Base-by-base conservation (phyloP, 306 rosid genomes). In the Prinsepia uniflora region DNA sequence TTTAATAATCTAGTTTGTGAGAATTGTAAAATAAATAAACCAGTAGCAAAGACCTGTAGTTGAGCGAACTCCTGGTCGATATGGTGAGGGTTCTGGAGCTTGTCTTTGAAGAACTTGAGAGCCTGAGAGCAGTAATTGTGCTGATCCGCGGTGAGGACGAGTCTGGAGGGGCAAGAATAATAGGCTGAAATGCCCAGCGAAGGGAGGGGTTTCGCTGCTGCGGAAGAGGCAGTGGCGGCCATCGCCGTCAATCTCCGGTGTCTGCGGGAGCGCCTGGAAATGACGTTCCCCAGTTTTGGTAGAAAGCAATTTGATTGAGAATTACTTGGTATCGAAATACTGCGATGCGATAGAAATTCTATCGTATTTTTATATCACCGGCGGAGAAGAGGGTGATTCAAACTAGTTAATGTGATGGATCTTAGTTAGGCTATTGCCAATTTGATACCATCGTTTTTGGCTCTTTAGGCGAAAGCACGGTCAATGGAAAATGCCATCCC, bases 101-200 rank as follows among this genome's bases (percentile, higher is more conserved):
- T 91, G 39, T 81, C 82, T 78, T 73, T 84, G 69, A 94, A 76
- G 66, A 86, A 70, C 6, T 69, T 7, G 68, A 91, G 87, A 17
- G 91, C 97, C 17, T 89, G 65, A 14, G 85, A 72, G 84, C 99
- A 94, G 80, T 64, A 52, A 6, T 78, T 79, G 63, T 80, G 9
- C 86, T 94, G 96, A 82, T 89, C 85, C 67, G 87, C 63, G 30
- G 84, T 81, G 68, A 94, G 92, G 8, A 65, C 5, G n/a, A 81
- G 68, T 41, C 42, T 53, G 1, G 81, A 64, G 1, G 80, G 67
- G 8, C 36, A 30, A 30, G 96, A 97, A 18, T 20, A 73, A 79
- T 91, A 96, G 46, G 86, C 81, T 0, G 91, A 86, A 85, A 89
- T 82, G 65, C 63, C 42, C 15, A 70, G 74, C 7, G 72, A 61